Evolutionary conservation across 352 stramenopile species (phyloP), one percentile per base, ranked within the genome.

Genomic region (Phytophthora rubi): DNA sequence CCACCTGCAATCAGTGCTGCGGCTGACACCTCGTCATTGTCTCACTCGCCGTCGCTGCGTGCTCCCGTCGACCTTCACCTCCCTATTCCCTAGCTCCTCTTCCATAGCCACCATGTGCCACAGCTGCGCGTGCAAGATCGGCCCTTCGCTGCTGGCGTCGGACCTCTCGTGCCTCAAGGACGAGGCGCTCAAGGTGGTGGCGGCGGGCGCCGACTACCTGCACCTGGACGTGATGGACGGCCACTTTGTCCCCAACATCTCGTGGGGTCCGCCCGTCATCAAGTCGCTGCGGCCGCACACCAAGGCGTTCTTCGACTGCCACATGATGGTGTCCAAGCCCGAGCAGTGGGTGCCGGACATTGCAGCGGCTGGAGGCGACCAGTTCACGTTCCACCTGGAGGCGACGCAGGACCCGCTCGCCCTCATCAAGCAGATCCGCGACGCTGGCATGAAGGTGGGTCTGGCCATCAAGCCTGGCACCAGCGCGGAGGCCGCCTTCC

Each of bases 191-290:
- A 90, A 95, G 62, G 91, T 98, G n/a, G 77, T 98, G 44, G 75
- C 77, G 7, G 85, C 89, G 0, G 96, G 96, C 23, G 96, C 97
- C 48, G 95, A 99, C 81, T 98, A 97, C 80, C 81, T 99, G 35
- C 97, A 99, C 76, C 73, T 99, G 70, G 97, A 99, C 82, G 92
- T 99, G 42, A 99, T 99, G 97, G 97, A 99, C 81, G 97, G 97
- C 42, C 97, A 99, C 79, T 99, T 99, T 75, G 97, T 99, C 52
- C 95, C 94, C 54, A 98, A 98, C 78, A 96, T 99, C 62, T 98
- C 93, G 26, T 99, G 98, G 85, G 98, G 35, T 42, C 86, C 97
- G 10, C 96, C 97, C 6, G 94, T 99, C 28, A 98, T 99, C 81
- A 96, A 98, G 77, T 95, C 83, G 56, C 83, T 98, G 59, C 83